Percentiles rank a stretch among this genome's conserved stretches.
Conservation (phyloP, 148 eudicot species). For the Chenopodium formosanum region DNA sequence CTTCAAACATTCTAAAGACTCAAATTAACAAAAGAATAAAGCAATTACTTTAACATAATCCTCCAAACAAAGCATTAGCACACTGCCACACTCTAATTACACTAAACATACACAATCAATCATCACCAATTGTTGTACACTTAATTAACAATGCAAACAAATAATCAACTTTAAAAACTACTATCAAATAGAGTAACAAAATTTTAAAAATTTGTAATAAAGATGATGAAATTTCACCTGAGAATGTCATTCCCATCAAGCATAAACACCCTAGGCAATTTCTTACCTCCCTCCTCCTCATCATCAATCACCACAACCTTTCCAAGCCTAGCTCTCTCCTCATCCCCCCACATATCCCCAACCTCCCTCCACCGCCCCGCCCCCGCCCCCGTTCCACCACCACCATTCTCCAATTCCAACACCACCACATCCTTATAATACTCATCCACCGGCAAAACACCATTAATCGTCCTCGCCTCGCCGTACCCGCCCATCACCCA, state of each 20-base stretch:
- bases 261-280: conserved; percentile 65
- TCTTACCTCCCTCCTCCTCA: conserved; percentile 25
- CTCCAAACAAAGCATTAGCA: too few relatives aligned
- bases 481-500: conserved; percentile 99
- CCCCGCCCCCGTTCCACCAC: conserved; percentile 10
- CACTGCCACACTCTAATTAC: too few relatives aligned
- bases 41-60: too few relatives aligned
- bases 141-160: background rate
- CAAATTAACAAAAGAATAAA: too few relatives aligned
- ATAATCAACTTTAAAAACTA: background rate
- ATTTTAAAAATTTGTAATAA: background rate
- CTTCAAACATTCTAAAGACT: too few relatives aligned
- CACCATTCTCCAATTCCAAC: conserved; percentile 49
- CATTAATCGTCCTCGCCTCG: conserved; percentile 68
- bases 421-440: conserved; percentile 72
- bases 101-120: too few relatives aligned
- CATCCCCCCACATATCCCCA: conserved; percentile 87
- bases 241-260: conserved; percentile 68
- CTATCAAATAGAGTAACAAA: background rate
- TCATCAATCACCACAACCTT: conserved; percentile 72
- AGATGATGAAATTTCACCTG: conserved; percentile 41
- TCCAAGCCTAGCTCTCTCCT: conserved; percentile 63
- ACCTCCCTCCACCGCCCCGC: conserved; percentile 68
- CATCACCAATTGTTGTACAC: too few relatives aligned
- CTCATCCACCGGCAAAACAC: conserved; percentile 88